Base-by-base conservation (phyloP, 768 basidiomycete species). In the Suillus lakei region DNA sequence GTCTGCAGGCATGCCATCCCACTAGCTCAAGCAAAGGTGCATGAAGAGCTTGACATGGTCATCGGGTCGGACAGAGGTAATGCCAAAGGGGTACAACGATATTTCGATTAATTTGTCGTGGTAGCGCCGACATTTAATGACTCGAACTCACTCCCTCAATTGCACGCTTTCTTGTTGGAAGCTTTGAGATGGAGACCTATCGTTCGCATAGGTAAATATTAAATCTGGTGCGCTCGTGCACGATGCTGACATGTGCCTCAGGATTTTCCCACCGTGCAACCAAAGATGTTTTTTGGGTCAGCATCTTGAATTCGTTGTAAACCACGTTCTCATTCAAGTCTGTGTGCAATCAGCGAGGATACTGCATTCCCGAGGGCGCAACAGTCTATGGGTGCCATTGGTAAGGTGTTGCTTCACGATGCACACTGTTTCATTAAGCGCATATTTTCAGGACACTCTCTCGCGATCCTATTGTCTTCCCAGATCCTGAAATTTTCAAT, bases 201-300 rank as follows among this genome's bases (percentile, higher is more conserved):
- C 0, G 62, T 66, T 3, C 67, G 73, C 0, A 51, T 68, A 8
- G 79, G 82, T 80, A 61, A 18, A 76, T 16, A 18, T 9, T 21
- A 36, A 12, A 13, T 34, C 44, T 13, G n/a, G 9, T 41, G 26
- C 21, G 34, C 18, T 38, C 16, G 12, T 64, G 2, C 53, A 65
- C 32, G 30, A 23, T 56, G 8, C 2, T 53, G 18, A 54, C 48
- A 36, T 64, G 1, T 28, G 21, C 16, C 28, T 13, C 32, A 71
- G 88, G 88, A 0, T 86, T 89, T 59, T 78, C 86, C 0, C 90
- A 91, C 66, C 82, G 83, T 60, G 83, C 88, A 0, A 90, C 84
- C 1, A 84, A 83, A 61, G 88, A 90, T 64, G 82, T 91, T 48
- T 71, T 85, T 23, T 90, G 86, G 84, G 86, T 86, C 10, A 36